Evolutionary conservation across 768 basidiomycete species (phyloP), one percentile per base, ranked within the genome.

Genomic region (Russula ochroleuca): DNA sequence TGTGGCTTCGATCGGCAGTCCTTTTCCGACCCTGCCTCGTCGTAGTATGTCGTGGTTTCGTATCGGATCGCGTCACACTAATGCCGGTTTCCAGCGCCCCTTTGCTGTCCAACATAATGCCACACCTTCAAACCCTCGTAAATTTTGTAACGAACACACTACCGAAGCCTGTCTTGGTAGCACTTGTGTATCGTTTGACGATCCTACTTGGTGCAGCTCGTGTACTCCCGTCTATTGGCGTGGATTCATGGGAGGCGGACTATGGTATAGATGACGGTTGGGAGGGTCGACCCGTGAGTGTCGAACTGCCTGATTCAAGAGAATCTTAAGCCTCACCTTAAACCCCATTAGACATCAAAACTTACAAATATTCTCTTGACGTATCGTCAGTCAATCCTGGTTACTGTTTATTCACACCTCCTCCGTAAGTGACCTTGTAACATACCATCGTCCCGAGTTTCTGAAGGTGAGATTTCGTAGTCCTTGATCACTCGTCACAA

Each of bases 401-500:
- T 93, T 19, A 89, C 89, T 23, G 90, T 92, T 3, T 94, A 94
- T 70, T 92, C 92, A 0, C 90, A 94, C 72, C 77, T 94, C 5
- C 80, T 94, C 19, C 78, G 92, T 94, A 69, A 71, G 90, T 81
- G 6, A 54, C 14, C 8, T 51, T 17, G 64, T n/a, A n/a, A 59
- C 21, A 37, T 40, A 1, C 49, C 51, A 35, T 7, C 9, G 17
- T 28, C 19, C 10, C n/a, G 50, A 7, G 45, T 37, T 41, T 57
- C 38, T 35, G 57, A 25, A 17, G 37, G 40, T 48, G 33, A 37
- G 47, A 59, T 14, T 69, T 38, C 51, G 6, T 58, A 92, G 92
- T 94, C 50, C 78, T 94, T 58, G 92, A 94, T 69, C 88, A 90
- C 70, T 88, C 91, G 21, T 90, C 90, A n/a, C 92, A 93, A 71